phyloP scores from a whole-genome alignment of 2,329 filamentous ascomycete genomes.

The Apiospora kogelbergensis region DNA sequence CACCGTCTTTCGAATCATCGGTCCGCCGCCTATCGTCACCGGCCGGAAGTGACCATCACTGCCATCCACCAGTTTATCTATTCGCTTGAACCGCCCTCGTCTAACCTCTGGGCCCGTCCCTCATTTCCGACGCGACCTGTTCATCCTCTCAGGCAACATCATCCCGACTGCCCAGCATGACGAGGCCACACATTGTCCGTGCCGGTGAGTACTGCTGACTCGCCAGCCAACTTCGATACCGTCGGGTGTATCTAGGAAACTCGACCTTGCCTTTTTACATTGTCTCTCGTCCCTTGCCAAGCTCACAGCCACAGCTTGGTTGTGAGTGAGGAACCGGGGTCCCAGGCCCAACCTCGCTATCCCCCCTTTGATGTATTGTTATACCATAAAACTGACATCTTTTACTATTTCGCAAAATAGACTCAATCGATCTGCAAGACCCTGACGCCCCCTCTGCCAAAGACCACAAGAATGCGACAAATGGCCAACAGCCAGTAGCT shows the following conservation, averaged over 20 bases:
- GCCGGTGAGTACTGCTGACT: conserved; percentile 49
- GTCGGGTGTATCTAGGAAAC: not conserved
- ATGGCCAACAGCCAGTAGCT: conserved; percentile 48
- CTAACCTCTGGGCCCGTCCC: not conserved
- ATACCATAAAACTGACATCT: not conserved
- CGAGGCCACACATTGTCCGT: conserved; percentile 59
- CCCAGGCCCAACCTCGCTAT: not conserved
- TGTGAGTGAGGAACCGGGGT: not conserved
- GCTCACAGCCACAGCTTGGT: not conserved
- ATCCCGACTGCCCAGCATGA: conserved; percentile 45
- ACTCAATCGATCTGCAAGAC: conserved; percentile 93
- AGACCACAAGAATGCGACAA: conserved; percentile 65
- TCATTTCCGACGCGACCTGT: not conserved
- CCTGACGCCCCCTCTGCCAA: conserved; percentile 79
- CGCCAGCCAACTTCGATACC: not conserved
- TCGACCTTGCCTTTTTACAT: not conserved
- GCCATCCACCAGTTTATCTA: not conserved
- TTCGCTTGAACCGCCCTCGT: not conserved
- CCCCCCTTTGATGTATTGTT: not conserved
- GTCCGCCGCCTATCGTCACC: not conserved
- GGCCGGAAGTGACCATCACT: not conserved
- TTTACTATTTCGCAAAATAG: conserved; percentile 42
- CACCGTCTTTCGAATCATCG: not conserved
- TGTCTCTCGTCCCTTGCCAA: not conserved
- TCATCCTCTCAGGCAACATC: not conserved